Percentiles rank a stretch among this genome's conserved stretches.
Conservation (phyloP, 2,329 filamentous ascomycete genomes). For the Colletotrichum spaethianum region DNA sequence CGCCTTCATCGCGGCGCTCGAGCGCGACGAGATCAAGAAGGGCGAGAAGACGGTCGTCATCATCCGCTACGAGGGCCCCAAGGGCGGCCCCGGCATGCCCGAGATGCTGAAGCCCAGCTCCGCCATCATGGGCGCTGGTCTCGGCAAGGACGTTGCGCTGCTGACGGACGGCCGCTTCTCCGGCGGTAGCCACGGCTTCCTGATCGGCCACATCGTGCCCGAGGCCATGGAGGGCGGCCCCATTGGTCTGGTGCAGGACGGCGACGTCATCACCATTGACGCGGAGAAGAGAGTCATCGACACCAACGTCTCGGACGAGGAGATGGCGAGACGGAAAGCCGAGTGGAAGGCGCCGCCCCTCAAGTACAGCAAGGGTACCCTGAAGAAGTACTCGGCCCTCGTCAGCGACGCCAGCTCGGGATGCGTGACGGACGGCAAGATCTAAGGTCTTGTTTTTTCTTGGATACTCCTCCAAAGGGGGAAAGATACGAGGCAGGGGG, state of each 20-base stretch:
- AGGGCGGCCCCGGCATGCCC: conserved; percentile 94
- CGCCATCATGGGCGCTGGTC: conserved; percentile 90
- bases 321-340: conserved; percentile 70
- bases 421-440: conserved; percentile 67
- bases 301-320: conserved; percentile 76
- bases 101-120: conserved; percentile 95
- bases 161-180: conserved; percentile 84
- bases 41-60: conserved; percentile 91
- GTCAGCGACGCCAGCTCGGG: conserved; percentile 73
- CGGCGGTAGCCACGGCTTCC: conserved; percentile 87
- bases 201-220: conserved; percentile 90
- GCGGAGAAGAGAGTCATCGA: conserved; percentile 80
- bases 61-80: conserved; percentile 94
- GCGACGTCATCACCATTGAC: conserved; percentile 86
- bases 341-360: conserved; percentile 75
- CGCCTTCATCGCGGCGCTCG: conserved; percentile 83
- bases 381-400: conserved; percentile 77
- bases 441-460: conserved; percentile 32
- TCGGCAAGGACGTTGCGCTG: conserved; percentile 82
- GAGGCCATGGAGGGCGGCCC: conserved; percentile 90
- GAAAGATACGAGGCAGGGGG: not conserved
- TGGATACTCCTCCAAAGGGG: not conserved
- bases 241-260: conserved; percentile 85
- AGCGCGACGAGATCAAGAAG: conserved; percentile 83
- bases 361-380: conserved; percentile 73